A percentile compares a stretch with the other conserved stretches of the same genome.
Conservation (phyloP, 2,329 filamentous ascomycete genomes). For the Calonectria multiphialidica region DNA sequence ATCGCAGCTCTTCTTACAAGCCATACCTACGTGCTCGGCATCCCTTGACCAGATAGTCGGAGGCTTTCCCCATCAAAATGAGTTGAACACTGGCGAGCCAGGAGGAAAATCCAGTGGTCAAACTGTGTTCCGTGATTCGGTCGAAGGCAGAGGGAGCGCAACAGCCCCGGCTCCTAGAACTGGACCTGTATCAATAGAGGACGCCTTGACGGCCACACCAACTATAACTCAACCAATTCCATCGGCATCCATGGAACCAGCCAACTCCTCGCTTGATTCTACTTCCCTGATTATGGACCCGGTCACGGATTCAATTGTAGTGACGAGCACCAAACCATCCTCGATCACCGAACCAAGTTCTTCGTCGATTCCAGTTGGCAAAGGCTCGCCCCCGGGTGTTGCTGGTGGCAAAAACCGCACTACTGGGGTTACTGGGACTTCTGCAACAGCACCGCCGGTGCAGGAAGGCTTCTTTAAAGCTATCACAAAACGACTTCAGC, state of each 20-base stretch:
- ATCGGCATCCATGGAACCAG: slow-evolving; percentile 30
- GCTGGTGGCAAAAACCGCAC: slow-evolving; percentile 44
- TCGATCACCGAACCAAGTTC: slow-evolving; percentile 21
- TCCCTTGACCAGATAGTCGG: slow-evolving; percentile 16
- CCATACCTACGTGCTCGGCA: slow-evolving; percentile 23
- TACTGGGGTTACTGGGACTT: slow-evolving; percentile 42
- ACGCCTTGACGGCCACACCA: slow-evolving; percentile 22
- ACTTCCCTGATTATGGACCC: slow-evolving; percentile 24
- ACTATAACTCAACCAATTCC: slow-evolving; percentile 28
- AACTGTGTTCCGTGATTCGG: slow-evolving; percentile 14
- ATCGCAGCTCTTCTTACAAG: slow-evolving; percentile 7
- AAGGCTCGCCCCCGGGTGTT: slow-evolving; percentile 30
- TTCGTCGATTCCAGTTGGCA: slow-evolving; percentile 19
- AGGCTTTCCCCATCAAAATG: neutral
- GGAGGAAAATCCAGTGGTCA: slow-evolving; percentile 15
- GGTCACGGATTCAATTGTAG: slow-evolving; percentile 18
- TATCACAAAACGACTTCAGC: slow-evolving; percentile 90
- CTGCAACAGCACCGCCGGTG: slow-evolving; percentile 76
- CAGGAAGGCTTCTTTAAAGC: slow-evolving; percentile 99
- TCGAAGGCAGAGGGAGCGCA: slow-evolving; percentile 24
- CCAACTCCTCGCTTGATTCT: slow-evolving; percentile 31
- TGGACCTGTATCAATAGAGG: slow-evolving; percentile 24
- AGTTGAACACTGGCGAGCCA: slow-evolving; percentile 11
- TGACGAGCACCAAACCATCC: slow-evolving; percentile 27
- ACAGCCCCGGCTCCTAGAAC: slow-evolving; percentile 24